Percentiles rank a stretch among this genome's conserved stretches.
phyloP scores from a whole-genome alignment of 2,329 filamentous ascomycete species.

The Tolypocladium paradoxum region DNA sequence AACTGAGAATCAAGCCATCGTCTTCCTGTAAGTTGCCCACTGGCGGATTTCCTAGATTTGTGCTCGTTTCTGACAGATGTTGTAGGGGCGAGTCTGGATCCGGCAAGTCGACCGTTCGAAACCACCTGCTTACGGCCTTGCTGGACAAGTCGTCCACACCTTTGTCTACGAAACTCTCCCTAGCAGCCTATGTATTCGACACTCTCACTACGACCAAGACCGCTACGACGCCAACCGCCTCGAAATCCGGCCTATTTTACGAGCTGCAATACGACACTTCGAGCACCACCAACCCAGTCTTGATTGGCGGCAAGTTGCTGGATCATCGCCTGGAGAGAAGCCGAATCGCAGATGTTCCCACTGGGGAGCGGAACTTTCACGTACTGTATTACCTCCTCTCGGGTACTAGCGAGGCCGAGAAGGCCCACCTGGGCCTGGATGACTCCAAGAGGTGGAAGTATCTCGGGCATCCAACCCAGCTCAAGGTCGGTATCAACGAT shows the following conservation, averaged over 20 bases:
- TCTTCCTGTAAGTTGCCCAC: slow-evolving; percentile 65
- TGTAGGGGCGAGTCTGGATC: slow-evolving; percentile 85
- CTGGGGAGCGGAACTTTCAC: slow-evolving; percentile 94
- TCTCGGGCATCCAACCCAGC: slow-evolving; percentile 87
- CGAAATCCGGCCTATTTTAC: slow-evolving; percentile 89
- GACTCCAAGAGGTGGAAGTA: slow-evolving; percentile 80
- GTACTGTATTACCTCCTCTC: slow-evolving; percentile 90
- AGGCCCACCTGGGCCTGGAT: slow-evolving; percentile 64
- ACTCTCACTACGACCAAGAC: slow-evolving; percentile 95
- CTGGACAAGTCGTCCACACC: slow-evolving; percentile 87
- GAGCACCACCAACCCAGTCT: slow-evolving; percentile 68
- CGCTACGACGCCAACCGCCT: slow-evolving; percentile 86
- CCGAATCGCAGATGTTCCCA: slow-evolving; percentile 82
- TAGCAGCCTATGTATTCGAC: slow-evolving; percentile 92
- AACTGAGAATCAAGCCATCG: slow-evolving; percentile 83
- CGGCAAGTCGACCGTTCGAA: slow-evolving; percentile 89
- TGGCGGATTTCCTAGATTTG: neutral
- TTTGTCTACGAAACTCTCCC: slow-evolving; percentile 82
- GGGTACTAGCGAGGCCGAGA: slow-evolving; percentile 84
- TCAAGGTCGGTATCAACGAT: slow-evolving; percentile 96
- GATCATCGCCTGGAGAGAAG: slow-evolving; percentile 90
- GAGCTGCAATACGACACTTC: slow-evolving; percentile 95
- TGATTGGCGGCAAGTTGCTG: slow-evolving; percentile 89
- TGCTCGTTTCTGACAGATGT: neutral
- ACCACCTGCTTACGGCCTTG: slow-evolving; percentile 76